These are phyloP conservation scores for Lycium ferocissimum DNA, from an alignment of 257 asterid species.

Conservation along the genomic window DNA sequence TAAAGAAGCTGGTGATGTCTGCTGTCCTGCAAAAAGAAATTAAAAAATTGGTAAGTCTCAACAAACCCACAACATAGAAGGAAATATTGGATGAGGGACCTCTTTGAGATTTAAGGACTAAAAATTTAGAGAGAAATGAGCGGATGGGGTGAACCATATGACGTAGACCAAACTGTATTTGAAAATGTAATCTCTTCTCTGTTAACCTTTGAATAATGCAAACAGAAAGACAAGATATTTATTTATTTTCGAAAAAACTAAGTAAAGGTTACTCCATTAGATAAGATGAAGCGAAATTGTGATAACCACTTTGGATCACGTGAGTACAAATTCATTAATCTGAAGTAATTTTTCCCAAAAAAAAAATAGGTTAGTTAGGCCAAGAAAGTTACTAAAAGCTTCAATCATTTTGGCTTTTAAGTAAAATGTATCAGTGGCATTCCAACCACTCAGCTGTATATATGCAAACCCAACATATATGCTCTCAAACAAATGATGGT, in stretches of 20 bases:
- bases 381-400: background rate
- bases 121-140: background rate
- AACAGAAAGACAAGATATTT: background rate
- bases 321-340: background rate
- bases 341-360: background rate
- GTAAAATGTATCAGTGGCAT: background rate
- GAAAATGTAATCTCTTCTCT: background rate
- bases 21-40: slow-evolving; percentile 36
- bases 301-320: background rate
- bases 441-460: background rate
- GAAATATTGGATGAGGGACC: background rate
- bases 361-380: no score
- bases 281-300: slow-evolving; percentile 14
- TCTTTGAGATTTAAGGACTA: background rate
- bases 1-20: background rate
- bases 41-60: background rate
- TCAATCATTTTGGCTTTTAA: background rate
- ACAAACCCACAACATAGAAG: background rate
- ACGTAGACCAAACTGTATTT: background rate
- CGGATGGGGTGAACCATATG: background rate
- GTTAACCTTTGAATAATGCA: background rate
- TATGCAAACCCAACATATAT: background rate
- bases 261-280: background rate
- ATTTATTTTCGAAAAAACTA: background rate
- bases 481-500: background rate